phyloP scores from a whole-genome alignment of 768 basidiomycete genomes.

The Tylopilus plumbeoviolaceoides region DNA sequence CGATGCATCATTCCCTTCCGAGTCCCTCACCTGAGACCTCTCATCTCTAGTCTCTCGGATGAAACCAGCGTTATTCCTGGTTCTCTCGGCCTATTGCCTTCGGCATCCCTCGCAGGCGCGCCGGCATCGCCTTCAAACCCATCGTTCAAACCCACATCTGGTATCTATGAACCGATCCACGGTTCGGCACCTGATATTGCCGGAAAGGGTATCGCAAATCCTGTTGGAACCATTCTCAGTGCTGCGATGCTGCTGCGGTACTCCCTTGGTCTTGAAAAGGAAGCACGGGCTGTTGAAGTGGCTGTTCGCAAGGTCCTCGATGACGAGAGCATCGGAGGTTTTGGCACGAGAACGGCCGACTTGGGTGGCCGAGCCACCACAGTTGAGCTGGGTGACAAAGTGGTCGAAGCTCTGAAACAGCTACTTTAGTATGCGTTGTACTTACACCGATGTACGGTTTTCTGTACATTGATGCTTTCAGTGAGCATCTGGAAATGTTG shows the following conservation, averaged over 20 bases:
- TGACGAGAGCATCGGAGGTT: constrained; percentile 58
- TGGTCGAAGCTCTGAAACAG: constrained; percentile 67
- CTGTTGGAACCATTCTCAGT: constrained; percentile 92
- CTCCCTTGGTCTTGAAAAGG: constrained; percentile 83
- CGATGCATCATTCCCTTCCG: neutral
- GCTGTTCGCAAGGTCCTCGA: constrained; percentile 93
- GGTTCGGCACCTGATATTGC: constrained; percentile 95
- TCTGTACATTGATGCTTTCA: neutral
- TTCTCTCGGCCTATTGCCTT: constrained; percentile 92
- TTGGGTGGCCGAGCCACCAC: constrained; percentile 78
- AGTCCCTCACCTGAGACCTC: neutral
- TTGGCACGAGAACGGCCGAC: constrained; percentile 80
- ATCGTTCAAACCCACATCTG: constrained; percentile 72
- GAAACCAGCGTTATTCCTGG: constrained; percentile 97
- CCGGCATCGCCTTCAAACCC: constrained; percentile 51
- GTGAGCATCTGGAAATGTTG: neutral
- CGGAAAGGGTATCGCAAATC: constrained; percentile 91
- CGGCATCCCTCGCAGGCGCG: constrained; percentile 92
- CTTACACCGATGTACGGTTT: neutral
- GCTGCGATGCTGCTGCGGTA: constrained; percentile 92
- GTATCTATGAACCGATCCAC: constrained; percentile 97
- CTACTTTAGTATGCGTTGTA: constrained; percentile 38
- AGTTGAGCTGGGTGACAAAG: constrained; percentile 75
- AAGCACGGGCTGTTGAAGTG: constrained; percentile 80
- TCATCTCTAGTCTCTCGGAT: constrained; percentile 74